phyloP scores from a whole-genome alignment of 768 basidiomycete genomes.

The Dentipellis sp. region DNA sequence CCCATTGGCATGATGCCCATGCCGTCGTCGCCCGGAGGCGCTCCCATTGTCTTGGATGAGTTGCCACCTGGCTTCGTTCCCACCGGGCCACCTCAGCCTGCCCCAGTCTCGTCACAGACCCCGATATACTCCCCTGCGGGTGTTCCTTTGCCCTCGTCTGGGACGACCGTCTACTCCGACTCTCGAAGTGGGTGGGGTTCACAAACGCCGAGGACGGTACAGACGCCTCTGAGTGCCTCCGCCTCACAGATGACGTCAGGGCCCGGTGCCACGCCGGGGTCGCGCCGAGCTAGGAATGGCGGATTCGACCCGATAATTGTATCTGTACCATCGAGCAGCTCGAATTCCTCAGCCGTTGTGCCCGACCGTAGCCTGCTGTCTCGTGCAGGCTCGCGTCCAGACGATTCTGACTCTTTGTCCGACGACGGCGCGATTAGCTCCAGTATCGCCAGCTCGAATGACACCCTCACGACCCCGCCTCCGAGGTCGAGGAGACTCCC shows the following conservation, averaged over 20 bases:
- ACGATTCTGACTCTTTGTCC: not conserved
- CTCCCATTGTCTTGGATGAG: slow-evolving; percentile 5
- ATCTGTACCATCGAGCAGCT: slow-evolving; percentile 4
- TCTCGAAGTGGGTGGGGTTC: not conserved
- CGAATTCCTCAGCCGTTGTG: slow-evolving; percentile 7
- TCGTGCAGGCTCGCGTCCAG: slow-evolving; percentile 3
- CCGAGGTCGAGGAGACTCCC: slow-evolving; percentile 1
- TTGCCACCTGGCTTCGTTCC: slow-evolving; percentile 14
- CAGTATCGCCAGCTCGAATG: slow-evolving; percentile 12
- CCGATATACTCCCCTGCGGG: not conserved
- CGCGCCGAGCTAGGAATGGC: not conserved
- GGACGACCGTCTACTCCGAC: not conserved
- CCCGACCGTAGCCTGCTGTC: slow-evolving; percentile 11
- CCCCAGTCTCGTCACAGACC: not conserved
- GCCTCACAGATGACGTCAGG: not conserved
- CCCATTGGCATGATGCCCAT: not conserved
- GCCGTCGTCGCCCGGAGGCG: not conserved
- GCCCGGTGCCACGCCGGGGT: not conserved
- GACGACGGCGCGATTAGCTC: slow-evolving; percentile 8
- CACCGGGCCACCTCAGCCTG: not conserved
- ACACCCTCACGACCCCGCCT: slow-evolving; percentile 12
- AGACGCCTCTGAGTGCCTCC: not conserved
- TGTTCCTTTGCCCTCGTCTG: not conserved
- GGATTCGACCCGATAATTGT: not conserved
- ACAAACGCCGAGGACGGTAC: not conserved